A percentile compares a stretch with the other conserved stretches of the same genome.
Conservation (phyloP, 768 basidiomycete genomes). For the Lyophyllum decastes region DNA sequence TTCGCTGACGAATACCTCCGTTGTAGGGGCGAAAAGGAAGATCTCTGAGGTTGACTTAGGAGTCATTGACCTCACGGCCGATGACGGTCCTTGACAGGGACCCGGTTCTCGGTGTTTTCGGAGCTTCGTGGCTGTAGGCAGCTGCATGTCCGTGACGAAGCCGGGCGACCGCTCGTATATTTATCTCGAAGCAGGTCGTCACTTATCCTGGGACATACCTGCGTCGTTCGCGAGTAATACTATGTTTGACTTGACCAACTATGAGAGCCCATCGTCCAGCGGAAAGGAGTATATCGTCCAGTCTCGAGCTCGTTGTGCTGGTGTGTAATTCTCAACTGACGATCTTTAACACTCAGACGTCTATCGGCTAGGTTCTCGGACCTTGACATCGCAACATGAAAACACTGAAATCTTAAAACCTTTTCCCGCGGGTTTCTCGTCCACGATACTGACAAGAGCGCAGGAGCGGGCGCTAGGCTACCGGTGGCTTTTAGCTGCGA, state of each 20-base stretch:
- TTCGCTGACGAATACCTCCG: not conserved
- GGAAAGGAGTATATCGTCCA: not conserved
- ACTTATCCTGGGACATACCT: no score
- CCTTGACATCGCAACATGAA: not conserved
- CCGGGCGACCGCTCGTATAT: no score
- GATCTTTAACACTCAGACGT: not conserved
- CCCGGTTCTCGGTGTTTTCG: no score
- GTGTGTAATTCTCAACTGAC: not conserved
- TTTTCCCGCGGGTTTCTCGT: not conserved
- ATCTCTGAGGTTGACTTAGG: slow-evolving; percentile 11
- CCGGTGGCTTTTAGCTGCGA: no score
- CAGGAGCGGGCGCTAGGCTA: no score
- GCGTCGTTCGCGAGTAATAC: no score
- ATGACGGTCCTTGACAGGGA: slow-evolving; percentile 13
- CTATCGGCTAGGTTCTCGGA: not conserved
- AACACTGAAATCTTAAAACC: not conserved
- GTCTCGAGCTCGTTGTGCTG: not conserved
- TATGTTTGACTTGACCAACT: no score
- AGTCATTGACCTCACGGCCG: slow-evolving; percentile 25
- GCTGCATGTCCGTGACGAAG: no score
- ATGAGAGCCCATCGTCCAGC: no score
- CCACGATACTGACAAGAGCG: no score
- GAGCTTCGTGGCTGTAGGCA: no score
- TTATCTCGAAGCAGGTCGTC: no score
- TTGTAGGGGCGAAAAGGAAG: slow-evolving; percentile 21